A percentile compares a stretch with the other conserved stretches of the same genome.
Evolutionary conservation across 139 green algal genomes (phyloP).

Genomic region (Picochlorum sp.): DNA sequence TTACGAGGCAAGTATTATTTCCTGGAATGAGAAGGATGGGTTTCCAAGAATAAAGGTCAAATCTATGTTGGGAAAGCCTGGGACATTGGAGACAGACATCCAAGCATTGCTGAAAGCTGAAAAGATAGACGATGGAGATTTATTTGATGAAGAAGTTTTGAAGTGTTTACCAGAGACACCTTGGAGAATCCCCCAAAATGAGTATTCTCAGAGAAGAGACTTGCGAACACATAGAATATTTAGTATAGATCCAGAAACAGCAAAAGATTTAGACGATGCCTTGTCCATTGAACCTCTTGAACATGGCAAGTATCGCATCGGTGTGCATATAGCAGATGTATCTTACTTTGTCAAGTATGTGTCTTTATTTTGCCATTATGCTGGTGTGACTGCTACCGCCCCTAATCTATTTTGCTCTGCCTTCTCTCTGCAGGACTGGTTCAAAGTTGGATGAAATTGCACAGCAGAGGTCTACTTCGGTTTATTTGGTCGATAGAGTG

Average conservation of each 20-base stretch:
- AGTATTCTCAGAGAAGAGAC: constrained; percentile 59
- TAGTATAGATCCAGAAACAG: constrained; percentile 76
- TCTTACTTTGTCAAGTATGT: constrained; percentile 56
- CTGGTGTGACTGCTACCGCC: constrained; percentile 8
- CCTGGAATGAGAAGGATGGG: constrained; percentile 19
- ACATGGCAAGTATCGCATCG: constrained; percentile 40
- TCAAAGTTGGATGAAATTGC: constrained; percentile 75
- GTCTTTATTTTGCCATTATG: neutral
- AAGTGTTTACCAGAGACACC: constrained; percentile 69
- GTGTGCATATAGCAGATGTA: constrained; percentile 90
- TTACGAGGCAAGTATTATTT: constrained; percentile 23
- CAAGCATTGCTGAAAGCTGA: constrained; percentile 23
- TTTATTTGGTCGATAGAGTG: constrained; percentile 53
- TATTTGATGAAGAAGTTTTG: constrained; percentile 31
- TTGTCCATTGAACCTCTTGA: constrained; percentile 50
- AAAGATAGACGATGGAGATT: constrained; percentile 17
- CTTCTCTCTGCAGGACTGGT: constrained; percentile 13
- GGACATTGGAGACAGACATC: constrained; percentile 22
- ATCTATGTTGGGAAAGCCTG: constrained; percentile 44
- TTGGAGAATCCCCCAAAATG: constrained; percentile 60
- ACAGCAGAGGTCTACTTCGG: constrained; percentile 36
- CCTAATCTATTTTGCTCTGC: no score
- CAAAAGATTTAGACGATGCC: constrained; percentile 77
- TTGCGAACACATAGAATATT: constrained; percentile 62
- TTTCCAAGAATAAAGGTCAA: constrained; percentile 33